Conservation (phyloP, 1,284 basidiomycete species). For the Leucoagaricus sp. region DNA sequence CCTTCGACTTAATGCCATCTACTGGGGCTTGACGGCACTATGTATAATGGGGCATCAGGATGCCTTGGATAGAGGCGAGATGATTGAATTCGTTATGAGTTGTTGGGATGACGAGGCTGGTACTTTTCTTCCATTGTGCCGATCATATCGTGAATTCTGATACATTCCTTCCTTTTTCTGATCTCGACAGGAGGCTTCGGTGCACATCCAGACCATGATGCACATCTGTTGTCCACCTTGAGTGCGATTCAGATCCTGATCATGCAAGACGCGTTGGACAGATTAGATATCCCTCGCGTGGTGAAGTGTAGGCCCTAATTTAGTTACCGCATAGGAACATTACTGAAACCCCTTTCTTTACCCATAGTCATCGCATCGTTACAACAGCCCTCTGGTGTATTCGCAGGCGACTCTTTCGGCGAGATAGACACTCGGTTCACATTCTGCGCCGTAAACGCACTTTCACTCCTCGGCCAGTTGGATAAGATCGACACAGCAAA, state of each 20-base stretch:
- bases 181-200: slow-evolving; percentile 86
- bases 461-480: slow-evolving; percentile 82
- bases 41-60: slow-evolving; percentile 79
- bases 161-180: background rate
- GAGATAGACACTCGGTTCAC: slow-evolving; percentile 93
- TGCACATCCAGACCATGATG: slow-evolving; percentile 91
- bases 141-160: background rate
- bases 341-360: background rate
- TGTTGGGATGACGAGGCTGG: slow-evolving; percentile 94
- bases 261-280: slow-evolving; percentile 81
- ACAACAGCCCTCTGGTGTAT: slow-evolving; percentile 84
- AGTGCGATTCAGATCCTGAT: slow-evolving; percentile 92
- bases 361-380: slow-evolving; percentile 77
- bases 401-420: slow-evolving; percentile 89
- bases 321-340: slow-evolving; percentile 1
- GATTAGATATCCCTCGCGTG: slow-evolving; percentile 69
- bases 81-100: slow-evolving; percentile 88
- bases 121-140: slow-evolving; percentile 35
- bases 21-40: slow-evolving; percentile 93
- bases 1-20: slow-evolving; percentile 93
- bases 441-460: slow-evolving; percentile 82
- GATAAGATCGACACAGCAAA: slow-evolving; percentile 61
- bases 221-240: slow-evolving; percentile 85
- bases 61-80: slow-evolving; percentile 79
- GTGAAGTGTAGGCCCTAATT: slow-evolving; percentile 63